Evolutionary conservation across 1,139 yeast species (phyloP), one percentile per base, ranked within the genome.

Genomic region (Taphrina wiesneri): DNA sequence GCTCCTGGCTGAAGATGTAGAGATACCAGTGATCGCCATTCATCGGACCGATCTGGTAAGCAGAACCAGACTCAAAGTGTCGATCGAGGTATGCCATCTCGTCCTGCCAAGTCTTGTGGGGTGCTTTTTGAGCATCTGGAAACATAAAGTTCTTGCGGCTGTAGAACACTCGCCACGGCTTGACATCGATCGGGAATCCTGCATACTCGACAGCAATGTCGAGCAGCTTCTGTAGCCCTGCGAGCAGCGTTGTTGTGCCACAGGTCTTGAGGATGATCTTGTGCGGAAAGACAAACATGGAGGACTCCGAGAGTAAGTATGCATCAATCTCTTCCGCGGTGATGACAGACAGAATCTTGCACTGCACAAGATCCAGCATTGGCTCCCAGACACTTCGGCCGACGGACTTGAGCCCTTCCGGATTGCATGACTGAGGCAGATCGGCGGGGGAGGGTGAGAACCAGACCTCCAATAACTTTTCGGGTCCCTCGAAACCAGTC

Each of bases 81-180:
- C 71, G 67, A 63, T 89, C 85, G 74, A 93, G 83, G 72, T 84
- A 84, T 30, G 79, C 78, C 34, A 91, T 87, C 75, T 93, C 99
- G 73, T 83, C 85, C 52, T 82, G 81, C 99, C 99, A 93, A 72
- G 85, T 87, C 70, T 83, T 83, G 76, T 93, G 98, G 65, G 96
- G 87, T 68, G 86, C 85, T 62, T 83, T 81, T 77, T 93, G 99
- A 73, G 83, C 85, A 51, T 86, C 86, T 13, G 99, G 99, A 75
- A 92, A 93, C 93, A 92, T 87, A 77, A 91, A 92, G 46, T 90
- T 83, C 75, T 96, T 86, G 75, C 97, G 85, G 1, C 97, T 91
- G 77, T 93, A 93, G 73, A 92, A 91, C 13, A 90, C 86, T 71
- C 88, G 84, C 77, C 82, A 82, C 52, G 90, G 86, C 15, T 70